Base-by-base conservation (phyloP, 2,329 filamentous ascomycete genomes). In the Epichloe bromicola region DNA sequence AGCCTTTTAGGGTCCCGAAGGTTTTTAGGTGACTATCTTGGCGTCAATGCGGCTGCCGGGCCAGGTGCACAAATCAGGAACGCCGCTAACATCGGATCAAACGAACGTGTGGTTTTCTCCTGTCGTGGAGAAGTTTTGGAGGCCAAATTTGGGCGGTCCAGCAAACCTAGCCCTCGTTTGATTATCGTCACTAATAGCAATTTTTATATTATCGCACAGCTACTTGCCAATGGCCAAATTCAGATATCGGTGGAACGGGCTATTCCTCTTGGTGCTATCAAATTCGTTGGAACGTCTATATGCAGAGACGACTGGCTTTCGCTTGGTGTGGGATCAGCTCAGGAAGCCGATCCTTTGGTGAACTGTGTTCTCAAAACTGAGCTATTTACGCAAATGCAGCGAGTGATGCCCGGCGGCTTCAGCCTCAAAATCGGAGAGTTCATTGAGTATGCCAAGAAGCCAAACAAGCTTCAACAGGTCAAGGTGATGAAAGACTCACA, bases 391-490 rank as follows among this genome's bases (percentile, higher is more conserved):
- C 90, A 96, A 56, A 82, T 98, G 71, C 82, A 84, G 63, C 82
- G 80, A 48, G 81, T 82, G 49, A 86, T 94, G 68, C 83, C 86
- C 3, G 88, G 86, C 8, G 83, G 86, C 10, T 79, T 95, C 63
- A 88, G 83, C 63, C 70, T 98, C 46, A 88, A 86, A 68, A 85
- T 97, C 55, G 80, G 74, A n/a, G 84, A 93, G 30, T 77, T 76
- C 53, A 90, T 98, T 59, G 88, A 95, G 65, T 98, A 95, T 68
- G 90, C 91, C 63, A 98, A 97, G 77, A 98, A 98, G 70, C 93
- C 93, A 1, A 88, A 88, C 51, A 98, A 98, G 72, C 78, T 88
- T 66, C 86, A 91, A 50, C 70, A 82, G 5, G 86, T 98, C 63
- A 97, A 97, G 72, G 87, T 87, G 8, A 63, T 95, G 54, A 95